phyloP scores from a whole-genome alignment of 2,329 filamentous ascomycete species.

The Cercospora zeina region DNA sequence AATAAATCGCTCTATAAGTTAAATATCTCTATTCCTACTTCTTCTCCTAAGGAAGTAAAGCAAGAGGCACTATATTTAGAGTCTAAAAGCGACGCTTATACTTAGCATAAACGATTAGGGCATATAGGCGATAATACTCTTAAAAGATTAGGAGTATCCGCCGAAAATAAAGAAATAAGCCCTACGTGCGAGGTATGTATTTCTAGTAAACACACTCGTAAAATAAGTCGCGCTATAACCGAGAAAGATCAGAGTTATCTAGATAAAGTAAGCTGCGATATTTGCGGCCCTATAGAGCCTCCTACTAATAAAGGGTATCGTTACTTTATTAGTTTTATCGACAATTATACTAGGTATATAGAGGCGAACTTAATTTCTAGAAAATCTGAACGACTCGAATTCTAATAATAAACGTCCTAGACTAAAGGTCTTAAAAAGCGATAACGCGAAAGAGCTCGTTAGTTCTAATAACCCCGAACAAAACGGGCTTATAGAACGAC shows the following conservation, averaged over 20 bases:
- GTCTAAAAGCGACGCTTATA: slow-evolving; percentile 6
- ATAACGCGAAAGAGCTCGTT: slow-evolving; percentile 16
- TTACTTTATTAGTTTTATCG: slow-evolving; percentile 21
- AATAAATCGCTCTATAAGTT: slow-evolving; percentile 14
- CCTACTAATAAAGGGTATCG: slow-evolving; percentile 7
- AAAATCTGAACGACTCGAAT: slow-evolving; percentile 11
- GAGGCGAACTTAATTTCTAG: slow-evolving; percentile 13
- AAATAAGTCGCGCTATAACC: slow-evolving; percentile 11
- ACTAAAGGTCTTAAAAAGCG: slow-evolving; percentile 18
- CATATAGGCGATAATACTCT: slow-evolving; percentile 13
- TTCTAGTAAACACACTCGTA: slow-evolving; percentile 10
- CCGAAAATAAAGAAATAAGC: not conserved
- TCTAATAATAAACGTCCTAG: slow-evolving; percentile 12
- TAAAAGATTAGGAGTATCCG: slow-evolving; percentile 5
- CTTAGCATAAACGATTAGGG: slow-evolving; percentile 17
- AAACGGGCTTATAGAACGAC: too few species aligned
- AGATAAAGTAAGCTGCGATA: slow-evolving; percentile 20
- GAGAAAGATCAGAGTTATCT: slow-evolving; percentile 12
- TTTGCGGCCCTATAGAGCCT: slow-evolving; percentile 19
- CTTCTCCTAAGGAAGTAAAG: not conserved
- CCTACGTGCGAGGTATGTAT: slow-evolving; percentile 12
- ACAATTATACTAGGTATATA: slow-evolving; percentile 18
- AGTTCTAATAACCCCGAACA: too few species aligned
- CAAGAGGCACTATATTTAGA: slow-evolving; percentile 5
- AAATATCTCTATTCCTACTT: slow-evolving; percentile 11